phyloP scores from a whole-genome alignment of 352 stramenopile genomes.

The Phytophthora crassamura region DNA sequence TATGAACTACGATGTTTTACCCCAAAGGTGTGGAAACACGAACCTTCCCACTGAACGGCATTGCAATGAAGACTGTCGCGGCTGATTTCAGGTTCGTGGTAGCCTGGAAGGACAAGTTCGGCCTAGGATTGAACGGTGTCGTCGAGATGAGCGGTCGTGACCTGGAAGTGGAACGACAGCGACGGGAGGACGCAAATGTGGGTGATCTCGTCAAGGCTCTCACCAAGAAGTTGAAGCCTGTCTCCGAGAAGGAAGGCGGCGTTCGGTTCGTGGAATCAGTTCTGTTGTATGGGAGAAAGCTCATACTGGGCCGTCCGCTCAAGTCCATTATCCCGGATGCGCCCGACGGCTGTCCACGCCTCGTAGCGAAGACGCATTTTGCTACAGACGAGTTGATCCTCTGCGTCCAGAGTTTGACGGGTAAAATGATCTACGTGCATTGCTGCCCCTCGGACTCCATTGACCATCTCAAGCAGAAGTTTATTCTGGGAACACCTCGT shows the following conservation, averaged over 20 bases:
- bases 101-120: too few species aligned
- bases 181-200: neutral
- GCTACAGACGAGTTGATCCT: neutral
- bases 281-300: constrained; percentile 3
- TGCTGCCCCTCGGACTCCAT: neutral
- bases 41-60: too few species aligned
- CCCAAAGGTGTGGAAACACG: too few species aligned
- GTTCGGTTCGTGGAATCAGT: neutral
- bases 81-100: too few species aligned
- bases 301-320: neutral
- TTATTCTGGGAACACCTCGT: too few species aligned
- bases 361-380: constrained; percentile 1
- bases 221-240: neutral
- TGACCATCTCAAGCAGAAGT: constrained; percentile 6
- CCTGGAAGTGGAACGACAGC: neutral
- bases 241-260: neutral
- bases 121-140: too few species aligned
- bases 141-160: neutral
- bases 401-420: neutral
- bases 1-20: too few species aligned
- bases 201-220: neutral
- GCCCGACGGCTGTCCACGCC: neutral
- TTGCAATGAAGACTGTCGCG: too few species aligned
- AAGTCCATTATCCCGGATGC: neutral
- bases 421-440: neutral